phyloP scores from a whole-genome alignment of 1,139 yeast genomes.

The Yamadazyma atmosphaerica region DNA sequence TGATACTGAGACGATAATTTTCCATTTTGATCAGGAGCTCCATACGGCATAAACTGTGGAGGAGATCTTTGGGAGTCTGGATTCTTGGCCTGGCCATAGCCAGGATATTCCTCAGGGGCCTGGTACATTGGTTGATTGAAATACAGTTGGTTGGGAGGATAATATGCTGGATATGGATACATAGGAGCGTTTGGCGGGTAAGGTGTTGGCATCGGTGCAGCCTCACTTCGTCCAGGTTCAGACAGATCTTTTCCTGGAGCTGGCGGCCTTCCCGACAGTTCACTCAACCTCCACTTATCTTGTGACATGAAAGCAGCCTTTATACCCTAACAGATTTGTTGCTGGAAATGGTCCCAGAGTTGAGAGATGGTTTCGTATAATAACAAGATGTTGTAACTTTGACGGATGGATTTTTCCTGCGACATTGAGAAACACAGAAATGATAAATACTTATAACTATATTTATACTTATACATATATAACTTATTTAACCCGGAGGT shows the following conservation, averaged over 20 bases:
- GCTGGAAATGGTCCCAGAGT: too few relatives aligned
- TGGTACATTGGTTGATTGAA: conserved; percentile 10
- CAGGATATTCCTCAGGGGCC: conserved; percentile 1
- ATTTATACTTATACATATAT: neutral
- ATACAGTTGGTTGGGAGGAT: conserved; percentile 4
- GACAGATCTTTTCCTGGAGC: neutral
- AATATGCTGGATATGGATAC: conserved; percentile 2
- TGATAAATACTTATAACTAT: too few relatives aligned
- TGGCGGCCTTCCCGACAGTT: neutral
- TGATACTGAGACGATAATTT: neutral
- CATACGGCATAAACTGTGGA: neutral
- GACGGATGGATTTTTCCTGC: too few relatives aligned
- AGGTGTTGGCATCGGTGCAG: neutral
- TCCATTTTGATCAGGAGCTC: neutral
- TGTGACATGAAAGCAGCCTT: neutral
- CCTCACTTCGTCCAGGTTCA: neutral
- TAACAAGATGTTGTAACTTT: too few relatives aligned
- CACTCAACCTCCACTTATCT: conserved; percentile 1
- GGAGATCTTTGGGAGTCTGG: neutral
- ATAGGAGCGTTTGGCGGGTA: neutral
- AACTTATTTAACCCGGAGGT: conserved; percentile 78
- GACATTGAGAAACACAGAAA: too few relatives aligned
- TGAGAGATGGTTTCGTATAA: too few relatives aligned
- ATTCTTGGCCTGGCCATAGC: neutral
- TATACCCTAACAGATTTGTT: neutral